phyloP scores from a whole-genome alignment of 331 rosid genomes.

The Cydonia oblonga region DNA sequence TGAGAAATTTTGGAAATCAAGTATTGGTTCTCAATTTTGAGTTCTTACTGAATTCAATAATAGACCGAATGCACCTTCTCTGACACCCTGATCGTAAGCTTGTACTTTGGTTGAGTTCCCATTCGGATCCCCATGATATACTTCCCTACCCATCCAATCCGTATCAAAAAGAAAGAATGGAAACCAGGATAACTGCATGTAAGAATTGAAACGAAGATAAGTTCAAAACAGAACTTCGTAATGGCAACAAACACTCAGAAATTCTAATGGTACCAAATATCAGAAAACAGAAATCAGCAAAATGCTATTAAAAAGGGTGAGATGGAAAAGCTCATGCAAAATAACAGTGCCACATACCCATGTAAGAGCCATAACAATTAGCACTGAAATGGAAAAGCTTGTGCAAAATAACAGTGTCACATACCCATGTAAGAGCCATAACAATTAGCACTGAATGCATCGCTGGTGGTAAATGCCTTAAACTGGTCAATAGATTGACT shows the following conservation, averaged over 20 bases:
- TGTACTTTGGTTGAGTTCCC: conserved; percentile 47
- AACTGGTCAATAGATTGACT: conserved; percentile 82
- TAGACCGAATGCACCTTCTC: conserved; percentile 99
- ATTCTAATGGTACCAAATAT: neutral
- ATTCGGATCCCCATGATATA: conserved; percentile 91
- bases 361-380: conserved; percentile 91
- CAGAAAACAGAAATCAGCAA: neutral
- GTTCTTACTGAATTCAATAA: conserved; percentile 99
- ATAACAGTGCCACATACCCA: conserved; percentile 53
- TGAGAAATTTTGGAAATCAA: neutral
- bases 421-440: conserved; percentile 98
- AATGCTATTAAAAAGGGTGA: conserved; percentile 14
- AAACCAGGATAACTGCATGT: conserved; percentile 87
- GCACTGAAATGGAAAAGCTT: conserved; percentile 37
- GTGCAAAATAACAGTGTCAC: conserved; percentile 12
- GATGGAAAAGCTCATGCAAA: neutral
- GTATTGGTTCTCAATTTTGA: conserved; percentile 33
- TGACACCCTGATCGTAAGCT: conserved; percentile 79
- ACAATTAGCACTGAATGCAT: conserved; percentile 96
- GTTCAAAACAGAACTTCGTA: conserved; percentile 1
- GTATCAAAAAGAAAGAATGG: conserved; percentile 95
- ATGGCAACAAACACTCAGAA: neutral
- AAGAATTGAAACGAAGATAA: conserved; percentile 7
- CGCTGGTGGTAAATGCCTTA: conserved; percentile 94
- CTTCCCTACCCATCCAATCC: conserved; percentile 99